Base-by-base conservation (phyloP, 352 stramenopile genomes). In the Phytophthora sp. region DNA sequence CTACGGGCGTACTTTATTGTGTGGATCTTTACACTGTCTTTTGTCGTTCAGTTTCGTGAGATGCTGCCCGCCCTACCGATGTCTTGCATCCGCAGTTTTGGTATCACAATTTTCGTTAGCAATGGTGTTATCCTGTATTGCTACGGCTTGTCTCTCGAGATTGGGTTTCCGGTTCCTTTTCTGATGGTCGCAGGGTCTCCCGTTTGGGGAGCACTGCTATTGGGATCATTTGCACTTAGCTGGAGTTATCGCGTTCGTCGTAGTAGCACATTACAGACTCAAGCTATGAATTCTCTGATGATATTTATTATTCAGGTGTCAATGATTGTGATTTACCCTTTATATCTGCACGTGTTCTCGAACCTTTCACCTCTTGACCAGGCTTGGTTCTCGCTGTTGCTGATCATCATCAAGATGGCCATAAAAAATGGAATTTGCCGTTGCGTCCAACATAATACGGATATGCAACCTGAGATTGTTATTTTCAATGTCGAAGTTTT, bases 401-500 rank as follows among this genome's bases (percentile, higher is more conserved):
- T 77, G 9, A 20, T 50, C 5, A 10, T 70, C 9, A 61, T 77
- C 18, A 77, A 77, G 31, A 42, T 69, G 26, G 23, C 38, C 3
- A 54, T 67, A 49, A 77, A 71, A 31, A 52, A 68, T 24, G 31
- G 53, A 42, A 74, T 74, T 32, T 57, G 56, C 7, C 37, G 48
- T 2, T 49, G 43, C 7, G 23, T 66, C 39, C 27, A 13, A 3
- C 56, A 46, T 24, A 46, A 71, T 7, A 45, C 50, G 0, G 69
- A 72, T n/a, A 30, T 69, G 39, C 53, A 69, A 20, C 64, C 64
- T 17, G 64, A 69, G 39, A 49, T 71, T 18, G 55, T 81, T 26
- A 59, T 78, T 27, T 74, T 78, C 54, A 76, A 66, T 30, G 43
- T 77, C 26, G 54, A 77, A 11, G 54, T 74, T 31, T 77, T 76